Evolutionary conservation across 257 asterid species (phyloP), one percentile per base, ranked within the genome.

Genomic region (Ballota nigra): DNA sequence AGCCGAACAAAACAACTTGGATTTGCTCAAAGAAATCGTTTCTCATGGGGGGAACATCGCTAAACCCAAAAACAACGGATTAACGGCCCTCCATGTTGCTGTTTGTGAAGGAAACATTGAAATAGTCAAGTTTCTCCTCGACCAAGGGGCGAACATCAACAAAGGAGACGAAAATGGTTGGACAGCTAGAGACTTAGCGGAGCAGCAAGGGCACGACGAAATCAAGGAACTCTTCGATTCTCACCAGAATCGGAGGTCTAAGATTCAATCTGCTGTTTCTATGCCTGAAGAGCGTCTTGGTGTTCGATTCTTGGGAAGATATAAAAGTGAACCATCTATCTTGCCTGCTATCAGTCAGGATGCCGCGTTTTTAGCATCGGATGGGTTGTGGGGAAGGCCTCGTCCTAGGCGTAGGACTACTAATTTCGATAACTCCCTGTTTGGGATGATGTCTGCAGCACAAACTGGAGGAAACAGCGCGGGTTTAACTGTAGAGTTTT

Each of bases 391-490:
- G 86, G 86, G 86, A 0, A 55, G 79, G 43, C 73, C 91, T 33
- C 85, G 87, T 18, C 82, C 83, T 1, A 81, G 91, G 67, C 87
- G 94, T 2, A 85, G 84, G 83, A 70, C 80, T 20, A 86, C 75
- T 52, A 84, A 84, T 60, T 89, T 85, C 68, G 77, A 83, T 43
- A 92, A 92, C 72, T 92, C 98, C 67, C 80, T 92, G 16, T 89
- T 89, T 18, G 98, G 98, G 77, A 85, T 92, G 26, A 86, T 89
- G 93, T 85, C 96, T 9, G 87, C 96, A 28, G 87, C 82, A 43
- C 88, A 81, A 66, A 81, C 72, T 52, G 86, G 86, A 34, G 90
- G 80, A 20, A 69, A 22, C 15, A 81, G 71, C 66, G 38, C 79
- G 47, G 63, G 74, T 51, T 19, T 71, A 19, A 53, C 87, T 0